phyloP scores from a whole-genome alignment of 2,329 filamentous ascomycete genomes.

The Aspergillus felis region DNA sequence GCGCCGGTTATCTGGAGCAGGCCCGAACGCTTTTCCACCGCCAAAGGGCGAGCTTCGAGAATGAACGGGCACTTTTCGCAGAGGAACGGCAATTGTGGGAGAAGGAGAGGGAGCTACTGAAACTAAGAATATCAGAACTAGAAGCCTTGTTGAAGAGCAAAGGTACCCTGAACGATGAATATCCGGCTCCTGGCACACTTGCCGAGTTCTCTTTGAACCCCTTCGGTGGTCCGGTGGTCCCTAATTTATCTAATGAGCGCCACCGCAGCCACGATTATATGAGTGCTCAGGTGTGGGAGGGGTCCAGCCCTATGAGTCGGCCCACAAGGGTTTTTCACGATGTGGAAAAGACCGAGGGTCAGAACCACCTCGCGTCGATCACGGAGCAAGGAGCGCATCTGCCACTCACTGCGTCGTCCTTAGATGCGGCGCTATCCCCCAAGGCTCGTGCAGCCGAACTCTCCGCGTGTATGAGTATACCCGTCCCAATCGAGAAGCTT shows the following conservation, averaged over 20 bases:
- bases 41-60: constrained; percentile 37
- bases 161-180: constrained; percentile 4
- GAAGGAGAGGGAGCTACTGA: constrained; percentile 40
- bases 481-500: constrained; percentile 45
- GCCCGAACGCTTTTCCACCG: constrained; percentile 37
- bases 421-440: constrained; percentile 40
- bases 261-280: constrained; percentile 3
- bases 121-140: constrained; percentile 39
- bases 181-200: constrained; percentile 8
- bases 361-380: constrained; percentile 22
- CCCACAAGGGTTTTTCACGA: constrained; percentile 44
- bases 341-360: constrained; percentile 22
- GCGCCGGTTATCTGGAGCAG: constrained; percentile 39
- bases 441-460: constrained; percentile 32
- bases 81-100: constrained; percentile 44
- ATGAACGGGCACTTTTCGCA: constrained; percentile 38
- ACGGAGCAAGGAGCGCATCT: constrained; percentile 28
- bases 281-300: constrained; percentile 41
- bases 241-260: constrained; percentile 1
- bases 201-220: constrained; percentile 8
- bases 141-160: constrained; percentile 30
- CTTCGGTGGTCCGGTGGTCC: constrained; percentile 12
- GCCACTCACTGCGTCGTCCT: constrained; percentile 23
- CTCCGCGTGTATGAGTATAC: constrained; percentile 28
- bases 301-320: constrained; percentile 35